Evolutionary conservation across 176 grass and related monocot genomes (phyloP).

Genomic region (Ampelocalamus luodianensis): DNA sequence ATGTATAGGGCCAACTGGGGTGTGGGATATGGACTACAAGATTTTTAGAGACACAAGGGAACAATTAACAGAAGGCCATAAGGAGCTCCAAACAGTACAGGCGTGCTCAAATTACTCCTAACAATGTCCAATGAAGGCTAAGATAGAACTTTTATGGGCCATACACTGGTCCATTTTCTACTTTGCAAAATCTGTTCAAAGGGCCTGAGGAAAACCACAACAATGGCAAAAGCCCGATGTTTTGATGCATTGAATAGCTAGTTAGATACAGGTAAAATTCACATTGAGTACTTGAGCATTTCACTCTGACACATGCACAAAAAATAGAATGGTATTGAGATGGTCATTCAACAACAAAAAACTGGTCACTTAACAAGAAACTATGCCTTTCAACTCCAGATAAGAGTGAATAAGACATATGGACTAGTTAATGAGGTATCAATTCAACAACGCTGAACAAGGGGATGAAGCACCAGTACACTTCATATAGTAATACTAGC

Average conservation of each 20-base stretch:
- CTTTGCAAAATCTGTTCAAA: conserved; percentile 9
- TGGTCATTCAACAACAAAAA: neutral
- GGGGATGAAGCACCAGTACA: neutral
- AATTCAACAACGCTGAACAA: neutral
- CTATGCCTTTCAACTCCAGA: neutral
- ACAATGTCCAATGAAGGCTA: neutral
- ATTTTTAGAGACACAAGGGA: neutral
- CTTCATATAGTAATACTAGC: neutral
- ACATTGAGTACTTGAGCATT: neutral
- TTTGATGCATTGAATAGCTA: neutral
- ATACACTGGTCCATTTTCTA: neutral
- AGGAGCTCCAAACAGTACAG: neutral
- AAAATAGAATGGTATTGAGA: neutral
- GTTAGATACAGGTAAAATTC: neutral
- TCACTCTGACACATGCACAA: neutral
- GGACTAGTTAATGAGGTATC: neutral
- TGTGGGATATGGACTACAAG: neutral
- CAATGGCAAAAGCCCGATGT: neutral
- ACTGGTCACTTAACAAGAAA: neutral
- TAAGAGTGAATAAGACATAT: too few species aligned
- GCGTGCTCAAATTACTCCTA: neutral
- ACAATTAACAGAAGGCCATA: neutral
- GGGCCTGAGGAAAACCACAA: neutral
- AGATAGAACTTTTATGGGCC: neutral
- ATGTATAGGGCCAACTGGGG: neutral